Conservation (phyloP, 2,329 filamentous ascomycete species). For the Colletotrichum acutatum region DNA sequence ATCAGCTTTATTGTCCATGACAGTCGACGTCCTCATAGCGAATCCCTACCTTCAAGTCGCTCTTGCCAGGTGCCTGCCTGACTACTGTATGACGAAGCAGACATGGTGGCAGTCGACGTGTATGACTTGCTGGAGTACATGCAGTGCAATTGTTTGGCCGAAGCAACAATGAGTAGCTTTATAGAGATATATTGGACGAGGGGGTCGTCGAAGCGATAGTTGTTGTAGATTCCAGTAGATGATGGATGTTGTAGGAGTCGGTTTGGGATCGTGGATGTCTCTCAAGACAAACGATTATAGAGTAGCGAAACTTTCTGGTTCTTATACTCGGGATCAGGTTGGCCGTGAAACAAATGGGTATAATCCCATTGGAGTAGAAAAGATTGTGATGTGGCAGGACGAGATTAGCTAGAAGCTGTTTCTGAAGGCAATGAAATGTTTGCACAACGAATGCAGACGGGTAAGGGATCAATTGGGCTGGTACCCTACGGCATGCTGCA, state of each 20-base stretch:
- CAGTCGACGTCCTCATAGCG: constrained; percentile 15
- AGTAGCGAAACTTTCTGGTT: constrained; percentile 18
- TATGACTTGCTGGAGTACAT: constrained; percentile 34
- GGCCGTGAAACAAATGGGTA: constrained; percentile 29
- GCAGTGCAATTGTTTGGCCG: constrained; percentile 13
- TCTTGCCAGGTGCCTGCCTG: constrained; percentile 61
- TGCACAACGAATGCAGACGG: constrained; percentile 31
- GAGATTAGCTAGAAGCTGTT: constrained; percentile 34
- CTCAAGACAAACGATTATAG: not conserved
- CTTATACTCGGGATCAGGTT: constrained; percentile 33
- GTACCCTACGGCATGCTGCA: constrained; percentile 38
- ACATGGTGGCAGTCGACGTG: constrained; percentile 30
- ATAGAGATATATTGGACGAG: not conserved
- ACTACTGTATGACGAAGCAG: constrained; percentile 32
- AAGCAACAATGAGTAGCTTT: constrained; percentile 6
- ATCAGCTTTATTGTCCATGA: constrained; percentile 1
- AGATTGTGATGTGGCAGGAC: constrained; percentile 35
- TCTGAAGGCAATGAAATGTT: constrained; percentile 27
- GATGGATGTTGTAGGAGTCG: not conserved
- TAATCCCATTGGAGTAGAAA: constrained; percentile 33
- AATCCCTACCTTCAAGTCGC: constrained; percentile 62
- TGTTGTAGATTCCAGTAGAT: not conserved
- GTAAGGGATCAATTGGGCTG: constrained; percentile 35
- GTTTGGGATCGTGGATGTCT: constrained; percentile 14
- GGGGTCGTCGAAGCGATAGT: not conserved